A percentile compares a stretch with the other conserved stretches of the same genome.
phyloP scores from a whole-genome alignment of 2,329 filamentous ascomycete genomes.

The Metarhizium robertsii region DNA sequence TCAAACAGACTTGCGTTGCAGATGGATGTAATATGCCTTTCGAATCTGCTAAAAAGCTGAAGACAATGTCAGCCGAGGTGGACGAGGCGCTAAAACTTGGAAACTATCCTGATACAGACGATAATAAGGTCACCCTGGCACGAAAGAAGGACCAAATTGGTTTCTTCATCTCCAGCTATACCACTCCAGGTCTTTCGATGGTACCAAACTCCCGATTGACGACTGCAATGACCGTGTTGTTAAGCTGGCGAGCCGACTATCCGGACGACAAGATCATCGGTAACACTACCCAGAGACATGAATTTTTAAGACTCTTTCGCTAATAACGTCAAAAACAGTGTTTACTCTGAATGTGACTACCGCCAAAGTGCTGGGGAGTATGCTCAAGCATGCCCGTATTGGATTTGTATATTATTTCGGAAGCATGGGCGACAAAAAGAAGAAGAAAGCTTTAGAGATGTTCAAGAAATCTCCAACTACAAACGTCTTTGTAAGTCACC shows the following conservation, averaged over 20 bases:
- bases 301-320: not conserved
- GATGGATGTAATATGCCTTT: not conserved
- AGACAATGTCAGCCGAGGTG: not conserved
- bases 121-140: slow-evolving; percentile 6
- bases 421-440: slow-evolving; percentile 7
- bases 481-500: slow-evolving; percentile 26
- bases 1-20: not conserved
- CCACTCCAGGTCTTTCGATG: not conserved
- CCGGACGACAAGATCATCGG: slow-evolving; percentile 31
- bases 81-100: fast-evolving
- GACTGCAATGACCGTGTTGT: slow-evolving; percentile 19
- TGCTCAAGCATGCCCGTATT: slow-evolving; percentile 20
- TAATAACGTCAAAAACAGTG: slow-evolving; percentile 15
- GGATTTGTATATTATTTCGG: slow-evolving; percentile 30
- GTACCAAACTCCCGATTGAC: slow-evolving; percentile 23
- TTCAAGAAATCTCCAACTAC: slow-evolving; percentile 12
- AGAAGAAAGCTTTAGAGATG: slow-evolving; percentile 6
- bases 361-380: slow-evolving; percentile 23
- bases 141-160: slow-evolving; percentile 3
- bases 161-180: slow-evolving; percentile 15
- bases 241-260: slow-evolving; percentile 19
- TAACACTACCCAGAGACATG: slow-evolving; percentile 4
- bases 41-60: not conserved
- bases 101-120: slow-evolving; percentile 13
- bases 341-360: slow-evolving; percentile 25